Conservation (phyloP, 805 yeast genomes). For the Lipomyces orientalis region DNA sequence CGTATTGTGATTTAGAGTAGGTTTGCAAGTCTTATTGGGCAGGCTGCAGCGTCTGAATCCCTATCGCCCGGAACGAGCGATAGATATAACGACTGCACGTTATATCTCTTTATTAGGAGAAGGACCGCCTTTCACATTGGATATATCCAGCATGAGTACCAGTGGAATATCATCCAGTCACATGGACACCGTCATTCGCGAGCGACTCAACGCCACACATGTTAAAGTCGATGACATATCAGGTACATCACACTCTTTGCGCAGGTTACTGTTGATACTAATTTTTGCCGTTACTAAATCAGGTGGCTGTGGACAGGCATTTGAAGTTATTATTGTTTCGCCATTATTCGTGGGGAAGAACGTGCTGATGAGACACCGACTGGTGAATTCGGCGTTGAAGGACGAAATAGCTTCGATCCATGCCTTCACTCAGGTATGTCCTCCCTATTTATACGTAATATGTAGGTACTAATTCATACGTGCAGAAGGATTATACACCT, state of each 20-base stretch:
- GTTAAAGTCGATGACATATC: slow-evolving; percentile 79
- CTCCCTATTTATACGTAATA: neutral
- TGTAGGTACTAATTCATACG: neutral
- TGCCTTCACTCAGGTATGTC: slow-evolving; percentile 90
- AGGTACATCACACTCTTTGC: slow-evolving; percentile 37
- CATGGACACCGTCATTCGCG: slow-evolving; percentile 57
- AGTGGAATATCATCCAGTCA: slow-evolving; percentile 43
- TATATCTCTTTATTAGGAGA: neutral
- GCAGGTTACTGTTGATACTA: neutral
- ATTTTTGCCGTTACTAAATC: neutral
- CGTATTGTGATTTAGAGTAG: too few species aligned
- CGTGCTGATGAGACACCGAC: slow-evolving; percentile 81
- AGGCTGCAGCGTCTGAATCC: too few species aligned
- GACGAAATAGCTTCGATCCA: slow-evolving; percentile 88
- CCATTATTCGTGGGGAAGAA: slow-evolving; percentile 78
- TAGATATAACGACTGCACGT: too few species aligned
- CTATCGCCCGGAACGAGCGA: too few species aligned
- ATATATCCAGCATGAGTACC: slow-evolving; percentile 9
- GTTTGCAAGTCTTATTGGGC: too few species aligned
- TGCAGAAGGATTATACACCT: slow-evolving; percentile 62
- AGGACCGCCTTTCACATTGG: neutral
- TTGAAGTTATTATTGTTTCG: slow-evolving; percentile 85
- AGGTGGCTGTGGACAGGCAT: slow-evolving; percentile 98
- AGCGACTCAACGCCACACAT: slow-evolving; percentile 63
- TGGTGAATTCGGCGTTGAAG: slow-evolving; percentile 78